A percentile compares a stretch with the other conserved stretches of the same genome.
Evolutionary conservation across 192 early-diverging fungal species (phyloP).

Genomic region (Coemansia sp.): DNA sequence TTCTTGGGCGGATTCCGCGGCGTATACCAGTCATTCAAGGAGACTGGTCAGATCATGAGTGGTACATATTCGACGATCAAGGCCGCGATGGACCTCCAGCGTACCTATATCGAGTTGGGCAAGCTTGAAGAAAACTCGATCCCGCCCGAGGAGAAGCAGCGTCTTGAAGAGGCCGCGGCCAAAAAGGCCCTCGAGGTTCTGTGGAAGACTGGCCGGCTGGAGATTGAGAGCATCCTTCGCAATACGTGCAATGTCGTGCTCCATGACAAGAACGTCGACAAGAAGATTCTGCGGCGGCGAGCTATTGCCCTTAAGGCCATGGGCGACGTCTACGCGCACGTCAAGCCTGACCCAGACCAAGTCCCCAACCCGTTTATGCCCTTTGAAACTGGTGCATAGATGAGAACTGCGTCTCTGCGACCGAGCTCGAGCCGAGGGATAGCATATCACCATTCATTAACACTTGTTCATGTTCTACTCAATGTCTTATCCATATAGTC

Average conservation of each 20-base stretch:
- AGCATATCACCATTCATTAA: neutral
- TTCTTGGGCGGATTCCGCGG: slow-evolving; percentile 73
- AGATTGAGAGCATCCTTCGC: slow-evolving; percentile 90
- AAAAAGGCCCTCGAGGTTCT: slow-evolving; percentile 86
- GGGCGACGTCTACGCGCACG: slow-evolving; percentile 82
- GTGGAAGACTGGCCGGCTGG: slow-evolving; percentile 93
- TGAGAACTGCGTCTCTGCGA: neutral
- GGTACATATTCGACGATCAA: slow-evolving; percentile 92
- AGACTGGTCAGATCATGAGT: slow-evolving; percentile 90
- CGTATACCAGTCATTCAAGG: slow-evolving; percentile 73
- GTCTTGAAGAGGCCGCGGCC: slow-evolving; percentile 72
- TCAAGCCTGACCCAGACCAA: slow-evolving; percentile 64
- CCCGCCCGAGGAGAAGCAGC: slow-evolving; percentile 67
- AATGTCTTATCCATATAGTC: neutral
- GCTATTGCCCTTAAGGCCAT: slow-evolving; percentile 83
- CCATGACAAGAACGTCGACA: slow-evolving; percentile 65
- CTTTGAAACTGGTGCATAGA: slow-evolving; percentile 23
- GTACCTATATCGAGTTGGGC: slow-evolving; percentile 86
- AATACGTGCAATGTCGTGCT: slow-evolving; percentile 91
- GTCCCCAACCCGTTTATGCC: slow-evolving; percentile 44
- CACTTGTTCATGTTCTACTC: neutral
- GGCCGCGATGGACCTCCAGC: slow-evolving; percentile 92
- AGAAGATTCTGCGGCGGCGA: slow-evolving; percentile 65
- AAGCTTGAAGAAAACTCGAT: slow-evolving; percentile 87
- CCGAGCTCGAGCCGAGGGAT: neutral